These are phyloP conservation scores for Fraxinus angustifolia DNA, from an alignment of 305 asterid genomes.

Conservation along the genomic window DNA sequence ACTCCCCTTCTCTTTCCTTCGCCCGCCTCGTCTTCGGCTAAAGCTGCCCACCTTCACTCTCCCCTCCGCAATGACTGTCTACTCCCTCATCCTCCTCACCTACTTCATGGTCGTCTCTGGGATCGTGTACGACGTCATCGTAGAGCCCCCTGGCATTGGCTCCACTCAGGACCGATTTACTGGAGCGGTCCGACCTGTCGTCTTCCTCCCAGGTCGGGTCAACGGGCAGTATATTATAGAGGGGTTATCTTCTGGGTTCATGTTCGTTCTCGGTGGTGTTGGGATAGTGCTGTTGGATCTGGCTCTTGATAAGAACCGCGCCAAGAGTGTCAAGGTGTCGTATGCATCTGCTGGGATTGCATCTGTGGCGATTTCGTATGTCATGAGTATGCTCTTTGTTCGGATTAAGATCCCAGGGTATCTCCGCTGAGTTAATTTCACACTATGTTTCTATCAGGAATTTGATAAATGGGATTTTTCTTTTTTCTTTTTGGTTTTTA, in stretches of 20 bases:
- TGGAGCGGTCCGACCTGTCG: constrained; percentile 78
- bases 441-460: background rate
- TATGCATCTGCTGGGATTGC: constrained; percentile 42
- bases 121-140: constrained; percentile 73
- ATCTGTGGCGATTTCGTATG: constrained; percentile 39
- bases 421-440: constrained; percentile 28
- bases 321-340: constrained; percentile 45
- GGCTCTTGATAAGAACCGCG: constrained; percentile 60
- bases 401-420: constrained; percentile 51
- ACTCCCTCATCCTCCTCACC: constrained; percentile 71
- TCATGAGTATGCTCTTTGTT: constrained; percentile 50
- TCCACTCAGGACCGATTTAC: constrained; percentile 78
- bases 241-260: constrained; percentile 78
- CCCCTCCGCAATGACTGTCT: constrained; percentile 90
- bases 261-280: constrained; percentile 84
- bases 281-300: constrained; percentile 79
- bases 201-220: constrained; percentile 82
- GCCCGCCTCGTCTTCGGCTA: constrained; percentile 63
- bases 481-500: background rate
- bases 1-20: constrained; percentile 78
- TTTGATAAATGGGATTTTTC: background rate
- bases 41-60: constrained; percentile 40
- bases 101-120: constrained; percentile 96
- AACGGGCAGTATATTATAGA: constrained; percentile 88
- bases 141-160: constrained; percentile 91